Evolutionary conservation across 331 rosid species (phyloP), one percentile per base, ranked within the genome.

Genomic region (Telfairia occidentalis): DNA sequence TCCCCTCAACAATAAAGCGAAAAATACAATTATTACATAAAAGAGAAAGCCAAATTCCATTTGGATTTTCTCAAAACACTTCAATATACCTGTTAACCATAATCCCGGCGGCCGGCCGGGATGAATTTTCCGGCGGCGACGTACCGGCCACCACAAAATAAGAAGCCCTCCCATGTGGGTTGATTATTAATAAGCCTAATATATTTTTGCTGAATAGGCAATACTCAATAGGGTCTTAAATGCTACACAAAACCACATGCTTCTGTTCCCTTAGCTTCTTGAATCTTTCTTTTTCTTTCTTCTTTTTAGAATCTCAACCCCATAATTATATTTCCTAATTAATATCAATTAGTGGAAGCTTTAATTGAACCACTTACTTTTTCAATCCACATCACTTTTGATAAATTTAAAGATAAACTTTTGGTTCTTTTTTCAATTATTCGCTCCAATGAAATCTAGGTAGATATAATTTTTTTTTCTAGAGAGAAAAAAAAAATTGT

Each of bases 201-300:
- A n/a, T 65, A 3, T 65, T 37, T 37, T 38, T 15, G 40, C 50
- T 23, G 9, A 65, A 63, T 38, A 65, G 21, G 53, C 35, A 12
- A 23, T 1, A 12, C 18, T 16, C 71, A 65, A n/a, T 35, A 42
- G 34, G 53, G 43, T 23, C 24, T 7, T 40, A 42, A 66, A 40
- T 66, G 32, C 73, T 66, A 66, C 53, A 66, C 73, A 66, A 38
- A 40, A 43, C 32, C 73, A 66, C 73, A 66, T 66, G 73, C 35
- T 66, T 38, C 12, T 66, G 73, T 66, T 40, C 73, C 73, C 71
- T 61, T 32, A n/a, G n/a, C 40, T 52, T 19, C 32, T 60, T 60
- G 12, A 60, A 30, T 60, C 35, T 59, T 28, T n/a, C 28, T 63
- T 35, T 18, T 3, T 0, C 32, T 12, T 1, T 13, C 19, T 18